Percentiles rank a stretch among this genome's conserved stretches.
These are phyloP conservation scores for Aspergillus diversus DNA, from an alignment of 495 filamentous ascomycete genomes.

Conservation along the genomic window DNA sequence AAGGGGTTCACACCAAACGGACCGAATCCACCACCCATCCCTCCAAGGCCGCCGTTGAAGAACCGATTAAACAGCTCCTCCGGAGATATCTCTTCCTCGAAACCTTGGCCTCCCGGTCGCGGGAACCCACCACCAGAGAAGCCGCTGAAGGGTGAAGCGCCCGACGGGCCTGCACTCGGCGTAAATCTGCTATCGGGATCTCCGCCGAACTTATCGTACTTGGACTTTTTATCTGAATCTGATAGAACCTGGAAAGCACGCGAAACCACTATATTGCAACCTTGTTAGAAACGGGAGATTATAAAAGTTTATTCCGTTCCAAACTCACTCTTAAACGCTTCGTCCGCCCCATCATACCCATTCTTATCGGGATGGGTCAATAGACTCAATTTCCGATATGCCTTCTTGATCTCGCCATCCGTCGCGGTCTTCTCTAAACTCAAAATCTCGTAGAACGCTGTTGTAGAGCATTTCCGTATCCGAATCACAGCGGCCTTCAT, in stretches of 20 bases:
- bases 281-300: conserved; percentile 2
- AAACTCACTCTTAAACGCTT: conserved; percentile 87
- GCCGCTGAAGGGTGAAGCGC: conserved; percentile 66
- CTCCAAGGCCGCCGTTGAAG: conserved; percentile 68
- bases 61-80: conserved; percentile 97
- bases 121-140: conserved; percentile 65
- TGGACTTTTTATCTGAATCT: conserved; percentile 87
- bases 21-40: conserved; percentile 58
- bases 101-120: conserved; percentile 53
- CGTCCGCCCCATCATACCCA: conserved; percentile 93
- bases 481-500: conserved; percentile 89
- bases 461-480: conserved; percentile 79
- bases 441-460: conserved; percentile 94
- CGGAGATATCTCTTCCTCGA: conserved; percentile 90
- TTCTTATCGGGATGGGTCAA: conserved; percentile 99
- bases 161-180: conserved; percentile 51
- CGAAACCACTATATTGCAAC: conserved; percentile 70
- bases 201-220: conserved; percentile 84
- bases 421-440: conserved; percentile 70
- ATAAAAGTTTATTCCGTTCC: background rate
- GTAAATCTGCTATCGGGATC: conserved; percentile 89
- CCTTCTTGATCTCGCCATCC: conserved; percentile 93
- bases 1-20: conserved; percentile 58
- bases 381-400: conserved; percentile 89
- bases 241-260: conserved; percentile 92